These are phyloP conservation scores for Globisporangium spiculum DNA, from an alignment of 352 stramenopile genomes.

Conservation along the genomic window DNA sequence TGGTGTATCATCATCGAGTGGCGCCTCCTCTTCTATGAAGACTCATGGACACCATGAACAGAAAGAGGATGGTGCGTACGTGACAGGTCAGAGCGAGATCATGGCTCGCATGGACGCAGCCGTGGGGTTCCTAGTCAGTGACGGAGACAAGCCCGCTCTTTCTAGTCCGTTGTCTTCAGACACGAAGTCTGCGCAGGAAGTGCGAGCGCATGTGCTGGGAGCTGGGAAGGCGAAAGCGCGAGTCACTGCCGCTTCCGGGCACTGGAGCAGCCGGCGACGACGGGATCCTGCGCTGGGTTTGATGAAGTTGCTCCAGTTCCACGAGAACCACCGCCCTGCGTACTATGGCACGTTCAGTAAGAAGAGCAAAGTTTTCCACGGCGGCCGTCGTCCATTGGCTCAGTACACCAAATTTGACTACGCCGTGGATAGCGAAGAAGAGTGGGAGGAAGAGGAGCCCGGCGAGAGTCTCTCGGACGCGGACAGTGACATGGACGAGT, in stretches of 20 bases:
- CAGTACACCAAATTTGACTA: conserved; percentile 74
- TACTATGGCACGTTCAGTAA: conserved; percentile 80
- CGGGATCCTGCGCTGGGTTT: conserved; percentile 59
- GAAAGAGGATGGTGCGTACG: not conserved
- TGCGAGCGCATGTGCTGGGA: conserved; percentile 9
- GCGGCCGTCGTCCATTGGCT: conserved; percentile 61
- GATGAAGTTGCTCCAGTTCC: conserved; percentile 87
- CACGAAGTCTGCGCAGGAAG: conserved; percentile 11
- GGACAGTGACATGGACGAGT: conserved; percentile 70
- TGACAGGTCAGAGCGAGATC: conserved; percentile 19
- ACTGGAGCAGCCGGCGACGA: conserved; percentile 54
- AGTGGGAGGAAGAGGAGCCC: conserved; percentile 88
- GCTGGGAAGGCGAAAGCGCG: conserved; percentile 19
- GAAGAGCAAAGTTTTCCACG: conserved; percentile 47
- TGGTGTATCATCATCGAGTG: not conserved
- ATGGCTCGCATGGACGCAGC: conserved; percentile 57
- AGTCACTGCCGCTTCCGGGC: conserved; percentile 18
- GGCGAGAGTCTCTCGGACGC: conserved; percentile 78
- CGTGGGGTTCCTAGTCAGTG: conserved; percentile 24
- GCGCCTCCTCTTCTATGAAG: not conserved
- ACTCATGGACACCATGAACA: not conserved
- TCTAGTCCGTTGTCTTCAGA: not conserved
- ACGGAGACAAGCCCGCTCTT: not conserved
- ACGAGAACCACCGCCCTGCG: conserved; percentile 79
- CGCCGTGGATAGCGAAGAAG: conserved; percentile 78